Base-by-base conservation (phyloP, 768 basidiomycete species). In the Mycena indigotica region DNA sequence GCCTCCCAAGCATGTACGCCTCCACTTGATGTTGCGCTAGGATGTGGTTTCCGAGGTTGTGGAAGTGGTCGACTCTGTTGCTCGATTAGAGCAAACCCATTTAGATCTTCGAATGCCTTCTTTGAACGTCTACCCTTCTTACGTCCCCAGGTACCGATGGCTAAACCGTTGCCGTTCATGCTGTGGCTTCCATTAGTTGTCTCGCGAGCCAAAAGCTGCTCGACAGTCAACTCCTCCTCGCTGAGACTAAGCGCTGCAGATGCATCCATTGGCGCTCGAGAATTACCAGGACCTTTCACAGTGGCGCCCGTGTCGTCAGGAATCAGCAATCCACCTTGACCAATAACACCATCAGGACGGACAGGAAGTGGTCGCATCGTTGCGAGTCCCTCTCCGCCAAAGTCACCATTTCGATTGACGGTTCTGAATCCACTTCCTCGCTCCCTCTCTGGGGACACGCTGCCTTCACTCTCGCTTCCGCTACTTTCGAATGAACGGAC, bases 1-100 rank as follows among this genome's bases (percentile, higher is more conserved):
- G 57, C 55, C 52, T 63, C 62, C 62, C 62, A 63, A 40, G 62
- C 62, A 28, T 63, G 62, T 46, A 63, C 57, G 30, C 62, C 62
- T 19, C 41, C 50, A 32, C 28, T 35, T 38, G 46, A 21, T 35
- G 32, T 24, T 25, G 48, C 32, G 26, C 28, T 50, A 23, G 32
- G 41, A 25, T 38, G 21, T 49, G 10, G 15, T 16, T 55, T 55
- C 10, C 30, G 25, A 17, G 50, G 50, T 21, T 53, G 41, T 2
- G 59, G 59, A 5, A 61, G 55, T 25, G 59, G 58, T 21, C 58
- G 21, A 17, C 54, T 25, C 21, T 8, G 23, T 24, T 26, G 6
- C 21, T 21, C n/a, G 35, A 10, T 38, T 10, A 38, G 35, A 13
- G 21, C 8, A 44, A 6, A 8, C 6, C 21, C 41, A 13, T 13